A percentile compares a stretch with the other conserved stretches of the same genome.
phyloP scores from a whole-genome alignment of 805 yeast genomes.

The Torulaspora quercuum region DNA sequence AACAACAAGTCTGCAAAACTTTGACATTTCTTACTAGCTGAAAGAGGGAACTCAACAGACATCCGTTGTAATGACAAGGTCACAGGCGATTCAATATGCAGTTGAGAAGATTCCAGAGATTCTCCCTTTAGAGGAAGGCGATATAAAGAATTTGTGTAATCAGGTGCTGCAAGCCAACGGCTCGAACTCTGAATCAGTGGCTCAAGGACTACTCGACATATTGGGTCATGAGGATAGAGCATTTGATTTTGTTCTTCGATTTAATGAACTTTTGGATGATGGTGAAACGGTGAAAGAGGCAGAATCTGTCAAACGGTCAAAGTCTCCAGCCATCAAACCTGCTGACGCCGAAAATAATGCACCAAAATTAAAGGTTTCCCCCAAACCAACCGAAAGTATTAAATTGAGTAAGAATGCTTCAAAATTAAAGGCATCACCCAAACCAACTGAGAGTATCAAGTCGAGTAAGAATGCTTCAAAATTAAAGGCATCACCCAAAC shows the following conservation, averaged over 20 bases:
- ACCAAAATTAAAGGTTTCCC: too few relatives aligned
- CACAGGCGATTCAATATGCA: slow-evolving; percentile 32
- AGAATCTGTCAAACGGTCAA: not conserved
- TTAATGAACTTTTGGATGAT: slow-evolving; percentile 24
- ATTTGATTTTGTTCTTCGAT: slow-evolving; percentile 32
- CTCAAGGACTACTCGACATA: slow-evolving; percentile 31
- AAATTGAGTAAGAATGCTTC: too few relatives aligned
- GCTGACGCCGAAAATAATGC: too few relatives aligned
- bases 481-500: not conserved
- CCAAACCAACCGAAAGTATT: too few relatives aligned
- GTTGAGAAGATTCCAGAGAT: slow-evolving; percentile 30
- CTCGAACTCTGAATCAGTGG: slow-evolving; percentile 27
- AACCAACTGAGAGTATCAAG: too few relatives aligned
- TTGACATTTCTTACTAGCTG: too few relatives aligned
- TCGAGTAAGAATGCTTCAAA: too few relatives aligned
- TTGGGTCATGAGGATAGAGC: slow-evolving; percentile 34
- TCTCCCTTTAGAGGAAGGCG: slow-evolving; percentile 32
- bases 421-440: too few relatives aligned
- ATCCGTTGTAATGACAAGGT: slow-evolving; percentile 31
- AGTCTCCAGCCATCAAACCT: not conserved
- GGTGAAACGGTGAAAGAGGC: not conserved
- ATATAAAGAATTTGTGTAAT: slow-evolving; percentile 28
- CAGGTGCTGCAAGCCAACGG: slow-evolving; percentile 24
- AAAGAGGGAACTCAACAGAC: too few relatives aligned
- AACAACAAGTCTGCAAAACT: too few relatives aligned